A percentile compares a stretch with the other conserved stretches of the same genome.
These are phyloP conservation scores for Pythium angustatum DNA, from an alignment of 352 stramenopile species.

Conservation along the genomic window DNA sequence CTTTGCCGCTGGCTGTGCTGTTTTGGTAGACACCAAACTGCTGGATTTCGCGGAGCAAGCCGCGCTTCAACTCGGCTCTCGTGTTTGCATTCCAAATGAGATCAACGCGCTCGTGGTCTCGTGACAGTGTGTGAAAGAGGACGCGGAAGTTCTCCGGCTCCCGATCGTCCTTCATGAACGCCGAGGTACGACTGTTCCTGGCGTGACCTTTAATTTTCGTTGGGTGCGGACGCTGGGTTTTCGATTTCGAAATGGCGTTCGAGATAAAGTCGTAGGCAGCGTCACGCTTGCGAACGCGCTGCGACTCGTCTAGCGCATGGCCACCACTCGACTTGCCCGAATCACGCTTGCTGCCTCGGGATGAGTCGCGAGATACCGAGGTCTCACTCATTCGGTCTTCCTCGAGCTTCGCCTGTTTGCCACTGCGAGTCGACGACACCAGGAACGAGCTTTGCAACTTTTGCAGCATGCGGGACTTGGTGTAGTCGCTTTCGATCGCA, in stretches of 20 bases:
- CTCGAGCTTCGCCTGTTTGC: neutral
- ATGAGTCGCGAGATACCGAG: slow-evolving; percentile 13
- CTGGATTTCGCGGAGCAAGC: slow-evolving; percentile 86
- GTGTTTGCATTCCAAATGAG: slow-evolving; percentile 94
- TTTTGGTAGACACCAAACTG: slow-evolving; percentile 76
- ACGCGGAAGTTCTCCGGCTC: slow-evolving; percentile 92
- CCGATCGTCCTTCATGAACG: slow-evolving; percentile 22
- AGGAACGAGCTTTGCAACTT: slow-evolving; percentile 28
- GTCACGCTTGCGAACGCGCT: slow-evolving; percentile 67
- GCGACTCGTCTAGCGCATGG: slow-evolving; percentile 15
- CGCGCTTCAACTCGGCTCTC: slow-evolving; percentile 84
- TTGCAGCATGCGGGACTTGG: slow-evolving; percentile 27
- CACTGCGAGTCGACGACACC: slow-evolving; percentile 16
- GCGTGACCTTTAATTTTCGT: slow-evolving; percentile 29
- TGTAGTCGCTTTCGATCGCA: slow-evolving; percentile 45
- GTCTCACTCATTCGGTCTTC: slow-evolving; percentile 21
- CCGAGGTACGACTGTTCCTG: slow-evolving; percentile 13
- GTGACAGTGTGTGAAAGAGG: slow-evolving; percentile 93
- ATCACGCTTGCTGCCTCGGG: slow-evolving; percentile 17
- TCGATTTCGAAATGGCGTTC: slow-evolving; percentile 37
- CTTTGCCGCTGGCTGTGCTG: slow-evolving; percentile 60
- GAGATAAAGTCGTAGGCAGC: slow-evolving; percentile 61
- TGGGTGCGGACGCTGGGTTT: slow-evolving; percentile 33
- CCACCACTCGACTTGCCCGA: slow-evolving; percentile 13
- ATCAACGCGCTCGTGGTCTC: slow-evolving; percentile 91